A percentile compares a stretch with the other conserved stretches of the same genome.
These are phyloP conservation scores for Rhinocladiella similis DNA, from an alignment of 2,329 filamentous ascomycete genomes.

Conservation along the genomic window DNA sequence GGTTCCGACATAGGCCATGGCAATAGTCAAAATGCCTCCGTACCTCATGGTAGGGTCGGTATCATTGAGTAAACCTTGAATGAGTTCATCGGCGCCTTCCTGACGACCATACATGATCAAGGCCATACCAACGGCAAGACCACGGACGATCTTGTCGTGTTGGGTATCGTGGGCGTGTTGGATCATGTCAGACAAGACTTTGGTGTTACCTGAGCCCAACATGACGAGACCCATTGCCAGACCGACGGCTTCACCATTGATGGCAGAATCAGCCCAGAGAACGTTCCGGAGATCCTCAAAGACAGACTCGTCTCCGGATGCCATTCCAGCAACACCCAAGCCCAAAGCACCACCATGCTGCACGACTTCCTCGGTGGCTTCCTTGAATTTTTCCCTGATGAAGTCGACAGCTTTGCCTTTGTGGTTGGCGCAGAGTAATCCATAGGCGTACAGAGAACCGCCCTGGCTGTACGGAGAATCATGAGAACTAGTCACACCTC, in stretches of 20 bases:
- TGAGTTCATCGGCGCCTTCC: slow-evolving; percentile 90
- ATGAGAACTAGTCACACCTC: slow-evolving; percentile 64
- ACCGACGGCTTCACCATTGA: slow-evolving; percentile 95
- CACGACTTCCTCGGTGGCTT: slow-evolving; percentile 71
- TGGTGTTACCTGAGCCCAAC: slow-evolving; percentile 95
- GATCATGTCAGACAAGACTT: slow-evolving; percentile 93
- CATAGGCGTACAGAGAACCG: slow-evolving; percentile 91
- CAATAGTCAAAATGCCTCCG: slow-evolving; percentile 98
- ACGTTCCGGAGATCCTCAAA: slow-evolving; percentile 89
- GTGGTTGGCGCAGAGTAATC: slow-evolving; percentile 95
- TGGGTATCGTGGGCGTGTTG: slow-evolving; percentile 96
- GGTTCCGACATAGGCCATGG: slow-evolving; percentile 93
- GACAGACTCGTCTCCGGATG: slow-evolving; percentile 83
- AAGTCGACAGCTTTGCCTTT: slow-evolving; percentile 74
- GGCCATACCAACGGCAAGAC: slow-evolving; percentile 93
- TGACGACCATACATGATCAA: slow-evolving; percentile 97
- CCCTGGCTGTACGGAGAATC: slow-evolving; percentile 95
- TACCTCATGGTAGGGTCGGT: slow-evolving; percentile 92
- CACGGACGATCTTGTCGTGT: slow-evolving; percentile 97
- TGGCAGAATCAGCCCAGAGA: slow-evolving; percentile 87
- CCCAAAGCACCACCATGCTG: slow-evolving; percentile 95
- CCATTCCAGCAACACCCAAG: slow-evolving; percentile 96
- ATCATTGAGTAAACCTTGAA: slow-evolving; percentile 89
- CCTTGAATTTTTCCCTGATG: slow-evolving; percentile 47
- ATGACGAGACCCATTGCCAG: slow-evolving; percentile 97